Conservation (phyloP, 1,284 basidiomycete genomes). For the Wolfiporia cocos region DNA sequence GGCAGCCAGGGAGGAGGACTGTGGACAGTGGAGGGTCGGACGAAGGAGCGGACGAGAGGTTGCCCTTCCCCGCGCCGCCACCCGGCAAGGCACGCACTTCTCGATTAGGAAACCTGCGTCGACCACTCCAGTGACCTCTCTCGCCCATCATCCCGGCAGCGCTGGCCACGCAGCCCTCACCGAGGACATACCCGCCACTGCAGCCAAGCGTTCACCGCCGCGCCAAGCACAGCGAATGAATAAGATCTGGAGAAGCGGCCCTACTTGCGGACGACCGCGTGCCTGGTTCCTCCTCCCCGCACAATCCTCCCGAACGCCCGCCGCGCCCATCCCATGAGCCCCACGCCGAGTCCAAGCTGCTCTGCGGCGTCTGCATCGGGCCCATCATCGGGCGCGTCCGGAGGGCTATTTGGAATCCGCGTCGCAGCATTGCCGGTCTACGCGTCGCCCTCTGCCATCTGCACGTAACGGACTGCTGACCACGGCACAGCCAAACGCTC, state of each 20-base stretch:
- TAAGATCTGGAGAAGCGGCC: not conserved
- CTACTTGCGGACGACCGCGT: not conserved
- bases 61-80: conserved; percentile 2
- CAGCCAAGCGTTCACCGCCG: not conserved
- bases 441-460: not conserved
- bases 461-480: not conserved
- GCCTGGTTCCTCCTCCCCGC: not conserved
- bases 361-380: not conserved
- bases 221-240: not conserved
- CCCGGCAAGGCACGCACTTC: conserved; percentile 1
- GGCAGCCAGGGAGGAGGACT: conserved; percentile 1
- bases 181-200: not conserved
- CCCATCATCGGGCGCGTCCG: too few species aligned
- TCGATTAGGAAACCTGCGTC: not conserved
- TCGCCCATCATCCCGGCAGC: not conserved
- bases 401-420: too few species aligned
- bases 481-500: too few species aligned
- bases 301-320: too few species aligned
- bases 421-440: too few species aligned
- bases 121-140: not conserved
- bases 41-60: not conserved
- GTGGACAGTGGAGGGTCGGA: not conserved
- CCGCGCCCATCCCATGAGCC: not conserved
- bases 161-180: not conserved
- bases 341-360: not conserved